phyloP scores from a whole-genome alignment of 148 eudicot species.

The Cornus kousa region DNA sequence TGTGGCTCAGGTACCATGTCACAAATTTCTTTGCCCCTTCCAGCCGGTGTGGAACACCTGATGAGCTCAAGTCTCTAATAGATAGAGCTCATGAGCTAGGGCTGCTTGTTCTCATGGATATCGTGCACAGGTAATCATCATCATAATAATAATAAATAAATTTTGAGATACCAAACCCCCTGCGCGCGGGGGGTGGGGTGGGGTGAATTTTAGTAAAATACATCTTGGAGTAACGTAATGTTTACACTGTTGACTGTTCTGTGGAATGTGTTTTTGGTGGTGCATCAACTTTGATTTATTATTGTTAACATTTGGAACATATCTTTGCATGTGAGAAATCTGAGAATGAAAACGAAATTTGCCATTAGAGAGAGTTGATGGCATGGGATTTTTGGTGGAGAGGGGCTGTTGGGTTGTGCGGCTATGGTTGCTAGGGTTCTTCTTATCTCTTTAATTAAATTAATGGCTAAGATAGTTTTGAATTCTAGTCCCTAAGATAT shows the following conservation, averaged over 20 bases:
- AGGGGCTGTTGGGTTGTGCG: too few species aligned
- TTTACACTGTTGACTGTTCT: too few species aligned
- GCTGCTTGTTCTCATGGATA: constrained; percentile 93
- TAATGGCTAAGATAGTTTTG: too few species aligned
- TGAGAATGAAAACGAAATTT: too few species aligned
- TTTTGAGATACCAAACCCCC: neutral
- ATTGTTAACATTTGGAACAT: too few species aligned
- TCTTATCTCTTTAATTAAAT: too few species aligned
- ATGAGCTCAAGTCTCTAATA: constrained; percentile 92
- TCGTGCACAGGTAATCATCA: constrained; percentile 80
- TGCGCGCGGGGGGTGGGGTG: too few species aligned
- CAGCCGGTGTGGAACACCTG: constrained; percentile 98
- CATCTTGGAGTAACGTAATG: neutral
- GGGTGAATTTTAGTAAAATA: neutral
- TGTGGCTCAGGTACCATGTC: constrained; percentile 72
- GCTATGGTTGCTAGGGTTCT: too few species aligned
- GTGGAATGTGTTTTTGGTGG: neutral
- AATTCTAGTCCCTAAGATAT: too few species aligned
- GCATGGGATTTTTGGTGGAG: too few species aligned
- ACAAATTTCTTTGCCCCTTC: constrained; percentile 99
- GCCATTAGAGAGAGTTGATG: too few species aligned
- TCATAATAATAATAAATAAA: constrained; percentile 17
- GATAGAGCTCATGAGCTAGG: constrained; percentile 99
- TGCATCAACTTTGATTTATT: neutral
- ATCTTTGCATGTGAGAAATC: too few species aligned